A percentile compares a stretch with the other conserved stretches of the same genome.
Conservation (phyloP, 2,329 filamentous ascomycete species). For the Grosmannia penicillata region DNA sequence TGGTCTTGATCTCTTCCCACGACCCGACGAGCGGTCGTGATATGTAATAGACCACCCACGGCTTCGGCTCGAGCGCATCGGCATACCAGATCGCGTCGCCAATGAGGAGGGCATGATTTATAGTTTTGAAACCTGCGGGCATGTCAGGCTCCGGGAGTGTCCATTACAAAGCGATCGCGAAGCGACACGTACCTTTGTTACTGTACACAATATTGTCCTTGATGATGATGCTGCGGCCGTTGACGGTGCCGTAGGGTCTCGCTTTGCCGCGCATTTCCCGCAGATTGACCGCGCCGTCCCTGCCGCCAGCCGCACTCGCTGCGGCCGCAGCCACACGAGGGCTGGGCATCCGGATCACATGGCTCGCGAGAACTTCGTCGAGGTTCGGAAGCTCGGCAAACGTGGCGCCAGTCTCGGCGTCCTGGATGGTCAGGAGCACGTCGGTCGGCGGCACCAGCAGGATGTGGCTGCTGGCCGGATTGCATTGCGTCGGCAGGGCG, state of each 20-base stretch:
- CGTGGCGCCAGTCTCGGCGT: constrained; percentile 62
- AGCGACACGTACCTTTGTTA: constrained; percentile 64
- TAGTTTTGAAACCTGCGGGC: constrained; percentile 67
- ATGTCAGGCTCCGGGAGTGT: not conserved
- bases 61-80: constrained; percentile 73
- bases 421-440: constrained; percentile 73
- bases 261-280: constrained; percentile 85
- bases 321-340: constrained; percentile 28
- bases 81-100: constrained; percentile 78
- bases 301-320: constrained; percentile 32
- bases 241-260: constrained; percentile 84
- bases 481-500: constrained; percentile 80
- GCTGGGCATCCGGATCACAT: constrained; percentile 73
- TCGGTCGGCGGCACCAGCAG: constrained; percentile 90
- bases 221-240: constrained; percentile 83
- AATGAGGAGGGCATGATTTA: constrained; percentile 79
- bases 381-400: constrained; percentile 72
- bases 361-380: constrained; percentile 91
- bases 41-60: constrained; percentile 96
- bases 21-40: constrained; percentile 73
- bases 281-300: constrained; percentile 47
- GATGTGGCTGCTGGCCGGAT: constrained; percentile 80
- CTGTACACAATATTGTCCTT: constrained; percentile 89
- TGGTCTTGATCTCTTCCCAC: constrained; percentile 61
- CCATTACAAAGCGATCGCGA: too few relatives aligned